These are phyloP conservation scores for Crithidia fasciculata DNA, from an alignment of 208 protist genomes.

Conservation along the genomic window DNA sequence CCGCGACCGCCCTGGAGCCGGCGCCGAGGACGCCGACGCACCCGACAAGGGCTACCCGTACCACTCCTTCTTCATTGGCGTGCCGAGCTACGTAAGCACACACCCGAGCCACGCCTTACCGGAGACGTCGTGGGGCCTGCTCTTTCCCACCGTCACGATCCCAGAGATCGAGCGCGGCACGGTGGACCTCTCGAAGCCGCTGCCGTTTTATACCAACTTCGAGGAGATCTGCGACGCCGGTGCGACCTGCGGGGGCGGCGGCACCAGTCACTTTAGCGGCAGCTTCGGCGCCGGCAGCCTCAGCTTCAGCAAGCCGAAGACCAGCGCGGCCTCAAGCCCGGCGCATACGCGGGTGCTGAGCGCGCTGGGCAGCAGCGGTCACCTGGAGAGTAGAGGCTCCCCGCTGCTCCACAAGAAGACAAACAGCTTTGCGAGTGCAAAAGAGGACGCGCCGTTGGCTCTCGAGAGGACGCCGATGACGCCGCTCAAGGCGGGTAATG, in stretches of 20 bases:
- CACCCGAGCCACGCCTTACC: slow-evolving; percentile 37
- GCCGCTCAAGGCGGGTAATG: not conserved
- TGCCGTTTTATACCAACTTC: slow-evolving; percentile 48
- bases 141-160: slow-evolving; percentile 57
- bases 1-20: slow-evolving; percentile 3
- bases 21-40: slow-evolving; percentile 17
- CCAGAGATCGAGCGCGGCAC: slow-evolving; percentile 36
- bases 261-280: slow-evolving; percentile 14
- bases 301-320: slow-evolving; percentile 21
- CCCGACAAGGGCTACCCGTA: slow-evolving; percentile 48
- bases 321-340: slow-evolving; percentile 8
- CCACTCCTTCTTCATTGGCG: slow-evolving; percentile 70
- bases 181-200: slow-evolving; percentile 24
- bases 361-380: slow-evolving; percentile 23
- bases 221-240: slow-evolving; percentile 39
- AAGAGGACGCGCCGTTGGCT: slow-evolving; percentile 4
- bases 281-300: slow-evolving; percentile 14
- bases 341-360: slow-evolving; percentile 27
- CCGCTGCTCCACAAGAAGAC: slow-evolving; percentile 24
- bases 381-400: slow-evolving; percentile 17
- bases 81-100: slow-evolving; percentile 54
- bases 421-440: slow-evolving; percentile 20
- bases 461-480: slow-evolving; percentile 9
- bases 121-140: slow-evolving; percentile 51
- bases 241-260: slow-evolving; percentile 13